Evolutionary conservation across 345 rosid species (phyloP), one percentile per base, ranked within the genome.

Genomic region (Pseudoturritis turrita): DNA sequence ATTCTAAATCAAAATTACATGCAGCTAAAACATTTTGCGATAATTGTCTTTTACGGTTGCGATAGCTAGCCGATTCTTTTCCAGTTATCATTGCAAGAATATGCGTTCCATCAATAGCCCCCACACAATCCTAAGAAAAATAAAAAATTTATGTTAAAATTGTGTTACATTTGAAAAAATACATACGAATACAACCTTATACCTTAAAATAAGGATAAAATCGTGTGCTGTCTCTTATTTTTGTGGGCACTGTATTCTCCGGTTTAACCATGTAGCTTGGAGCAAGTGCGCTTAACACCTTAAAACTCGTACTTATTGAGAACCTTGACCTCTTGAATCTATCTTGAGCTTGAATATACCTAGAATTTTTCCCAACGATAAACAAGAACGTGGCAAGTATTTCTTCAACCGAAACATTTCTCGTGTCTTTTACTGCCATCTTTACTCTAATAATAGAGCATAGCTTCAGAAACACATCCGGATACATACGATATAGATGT

Each of bases 171-270:
- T 46, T 7, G 12, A 9, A 3, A 13, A 41, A 40, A 40, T 12
- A 8, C 2, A 0, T 2, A 36, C 0, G 1, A 21, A 26, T 17
- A 62, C 0, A 26, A 43, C 0, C 2, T 4, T 6, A n/a, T 44
- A 43, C 52, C 66, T 62, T 62, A 43, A 62, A 62, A 62, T 43
- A 62, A 43, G 39, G 66, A 67, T 67, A 67, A 26, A 39, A 51
- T 7, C 37, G 10, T 37, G 59, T 65, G 36, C 2, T 53, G 12
- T 67, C 29, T 12, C 14, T 67, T 40, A 40, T 53, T 26, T 53
- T 67, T 17, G 39, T 13, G 2, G 51, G 52, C 2, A 66, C 39
- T 19, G 6, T 0, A 26, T 12, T 4, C 1, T 5, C 52, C 3
- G n/a, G 53, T 17, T 29, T 55, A 18, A 54, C 63, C 62, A 68